Conservation (phyloP, 495 filamentous ascomycete genomes). For the Penicillium daleae region DNA sequence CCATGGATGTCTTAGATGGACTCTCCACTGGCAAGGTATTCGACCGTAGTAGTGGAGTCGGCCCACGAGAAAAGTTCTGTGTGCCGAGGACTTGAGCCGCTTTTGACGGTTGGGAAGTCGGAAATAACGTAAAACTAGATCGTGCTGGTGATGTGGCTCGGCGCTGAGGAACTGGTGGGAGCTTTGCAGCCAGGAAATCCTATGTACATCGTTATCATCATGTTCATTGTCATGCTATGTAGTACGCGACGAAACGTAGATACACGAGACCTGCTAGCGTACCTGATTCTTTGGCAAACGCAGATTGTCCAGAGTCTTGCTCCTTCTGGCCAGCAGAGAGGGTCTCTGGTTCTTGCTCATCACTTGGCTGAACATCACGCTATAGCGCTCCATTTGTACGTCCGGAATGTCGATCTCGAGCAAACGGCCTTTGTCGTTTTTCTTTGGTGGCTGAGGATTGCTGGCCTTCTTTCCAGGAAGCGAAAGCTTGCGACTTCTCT, state of each 20-base stretch:
- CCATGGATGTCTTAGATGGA: conserved; percentile 9
- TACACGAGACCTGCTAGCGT: conserved; percentile 1
- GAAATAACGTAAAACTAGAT: conserved; percentile 65
- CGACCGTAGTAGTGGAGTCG: conserved; percentile 56
- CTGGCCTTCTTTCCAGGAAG: conserved; percentile 22
- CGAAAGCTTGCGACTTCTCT: conserved; percentile 24
- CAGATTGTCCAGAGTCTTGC: conserved; percentile 68
- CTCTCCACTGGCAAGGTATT: conserved; percentile 59
- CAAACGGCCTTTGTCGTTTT: conserved; percentile 24
- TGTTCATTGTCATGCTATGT: neutral
- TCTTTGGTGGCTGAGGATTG: conserved; percentile 12
- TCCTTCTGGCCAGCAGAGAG: conserved; percentile 64
- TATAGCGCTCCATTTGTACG: conserved; percentile 84
- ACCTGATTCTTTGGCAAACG: conserved; percentile 50
- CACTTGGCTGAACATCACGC: conserved; percentile 88
- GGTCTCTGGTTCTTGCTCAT: conserved; percentile 53
- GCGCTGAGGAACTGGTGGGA: conserved; percentile 40
- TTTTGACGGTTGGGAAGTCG: conserved; percentile 49
- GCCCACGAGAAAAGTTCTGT: conserved; percentile 44
- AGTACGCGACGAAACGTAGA: neutral
- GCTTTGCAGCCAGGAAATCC: conserved; percentile 25
- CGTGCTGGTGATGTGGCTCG: conserved; percentile 64
- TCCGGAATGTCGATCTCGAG: conserved; percentile 82
- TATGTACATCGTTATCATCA: conserved; percentile 8
- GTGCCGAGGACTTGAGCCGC: conserved; percentile 39